A percentile compares a stretch with the other conserved stretches of the same genome.
Evolutionary conservation across 1,139 yeast species (phyloP).

Genomic region (Scheffersomyces parashehatae): DNA sequence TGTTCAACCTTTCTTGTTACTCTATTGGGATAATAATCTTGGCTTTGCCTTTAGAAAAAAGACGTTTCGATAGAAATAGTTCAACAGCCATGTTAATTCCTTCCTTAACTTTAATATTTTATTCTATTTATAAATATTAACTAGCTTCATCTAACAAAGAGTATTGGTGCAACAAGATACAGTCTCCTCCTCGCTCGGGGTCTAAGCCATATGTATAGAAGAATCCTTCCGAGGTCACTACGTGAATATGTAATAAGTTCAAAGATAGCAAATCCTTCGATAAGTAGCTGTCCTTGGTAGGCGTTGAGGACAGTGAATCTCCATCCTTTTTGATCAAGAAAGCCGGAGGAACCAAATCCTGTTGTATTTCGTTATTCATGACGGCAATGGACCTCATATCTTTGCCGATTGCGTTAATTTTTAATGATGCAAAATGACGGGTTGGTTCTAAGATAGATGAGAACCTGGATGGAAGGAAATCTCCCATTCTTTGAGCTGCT

Average conservation of each 20-base stretch:
- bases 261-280: constrained; percentile 41
- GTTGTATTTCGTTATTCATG: constrained; percentile 46
- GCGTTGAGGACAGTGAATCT: constrained; percentile 8
- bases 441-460: constrained; percentile 89
- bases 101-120: too few relatives aligned
- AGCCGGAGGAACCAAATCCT: constrained; percentile 38
- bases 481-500: constrained; percentile 89
- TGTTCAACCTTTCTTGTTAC: too few relatives aligned
- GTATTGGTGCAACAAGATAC: constrained; percentile 74
- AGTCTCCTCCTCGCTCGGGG: constrained; percentile 91
- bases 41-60: too few relatives aligned
- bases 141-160: constrained; percentile 37
- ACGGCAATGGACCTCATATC: constrained; percentile 67
- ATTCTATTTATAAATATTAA: not conserved
- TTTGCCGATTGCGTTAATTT: constrained; percentile 65
- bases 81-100: too few relatives aligned
- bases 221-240: constrained; percentile 84
- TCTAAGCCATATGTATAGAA: constrained; percentile 85
- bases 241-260: constrained; percentile 64
- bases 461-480: constrained; percentile 78
- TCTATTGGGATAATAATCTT: too few relatives aligned
- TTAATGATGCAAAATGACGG: constrained; percentile 90
- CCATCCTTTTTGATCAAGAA: constrained; percentile 23
- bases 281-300: constrained; percentile 11
- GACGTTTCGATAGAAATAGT: too few relatives aligned